A percentile compares a stretch with the other conserved stretches of the same genome.
These are phyloP conservation scores for Penicillium freii DNA, from an alignment of 2,329 filamentous ascomycete genomes.

Conservation along the genomic window DNA sequence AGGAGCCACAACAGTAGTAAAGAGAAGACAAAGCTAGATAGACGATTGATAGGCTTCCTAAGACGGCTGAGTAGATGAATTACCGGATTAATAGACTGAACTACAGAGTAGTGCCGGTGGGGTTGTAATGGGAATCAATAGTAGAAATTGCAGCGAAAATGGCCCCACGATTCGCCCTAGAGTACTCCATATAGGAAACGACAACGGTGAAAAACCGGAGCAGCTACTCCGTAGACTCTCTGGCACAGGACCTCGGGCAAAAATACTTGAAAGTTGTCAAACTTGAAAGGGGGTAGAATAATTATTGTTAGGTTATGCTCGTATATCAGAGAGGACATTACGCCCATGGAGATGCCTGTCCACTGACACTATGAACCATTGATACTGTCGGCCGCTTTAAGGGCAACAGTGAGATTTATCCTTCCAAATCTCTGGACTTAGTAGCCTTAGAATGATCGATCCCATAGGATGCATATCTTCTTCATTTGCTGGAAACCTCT, in stretches of 20 bases:
- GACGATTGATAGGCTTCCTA: background rate
- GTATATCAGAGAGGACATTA: no score
- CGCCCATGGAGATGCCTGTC: background rate
- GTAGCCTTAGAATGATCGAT: background rate
- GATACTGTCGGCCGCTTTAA: background rate
- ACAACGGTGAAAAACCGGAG: no score
- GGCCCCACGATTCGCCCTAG: no score
- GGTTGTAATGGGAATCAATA: background rate
- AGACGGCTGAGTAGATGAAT: background rate
- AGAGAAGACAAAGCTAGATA: background rate
- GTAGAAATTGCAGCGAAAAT: background rate
- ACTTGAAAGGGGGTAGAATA: background rate
- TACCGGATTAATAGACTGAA: background rate
- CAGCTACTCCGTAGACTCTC: no score
- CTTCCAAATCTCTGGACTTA: background rate
- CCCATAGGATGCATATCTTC: background rate
- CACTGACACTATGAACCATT: no score
- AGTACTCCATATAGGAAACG: background rate
- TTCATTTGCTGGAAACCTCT: no score
- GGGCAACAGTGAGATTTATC: background rate
- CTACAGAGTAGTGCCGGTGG: no score
- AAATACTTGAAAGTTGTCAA: background rate
- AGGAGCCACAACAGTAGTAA: no score
- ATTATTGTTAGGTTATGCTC: background rate
- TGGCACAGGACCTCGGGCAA: background rate